Percentiles rank a stretch among this genome's conserved stretches.
These are phyloP conservation scores for Zostera marina DNA, from an alignment of 116 monocot species.

Conservation along the genomic window DNA sequence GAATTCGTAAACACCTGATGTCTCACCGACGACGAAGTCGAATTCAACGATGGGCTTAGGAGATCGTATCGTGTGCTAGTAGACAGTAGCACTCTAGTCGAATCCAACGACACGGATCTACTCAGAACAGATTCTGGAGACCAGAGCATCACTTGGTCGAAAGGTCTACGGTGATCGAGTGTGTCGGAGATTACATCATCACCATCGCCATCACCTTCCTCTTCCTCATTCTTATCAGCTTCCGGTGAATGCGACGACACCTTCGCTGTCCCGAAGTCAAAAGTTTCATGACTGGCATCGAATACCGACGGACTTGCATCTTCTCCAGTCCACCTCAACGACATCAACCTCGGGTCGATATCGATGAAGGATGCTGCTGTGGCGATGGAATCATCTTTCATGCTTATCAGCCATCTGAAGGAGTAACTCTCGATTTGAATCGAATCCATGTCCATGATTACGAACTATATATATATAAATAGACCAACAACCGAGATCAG, in stretches of 20 bases:
- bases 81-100: slow-evolving; percentile 17
- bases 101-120: slow-evolving; percentile 17
- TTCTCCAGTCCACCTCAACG: slow-evolving; percentile 6
- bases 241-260: slow-evolving; percentile 3
- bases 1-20: not conserved
- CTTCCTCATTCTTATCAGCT: no score
- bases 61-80: slow-evolving; percentile 7
- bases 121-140: slow-evolving; percentile 12
- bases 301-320: not conserved
- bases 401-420: slow-evolving; percentile 34
- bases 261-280: slow-evolving; percentile 16
- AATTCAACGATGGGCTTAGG: slow-evolving; percentile 1
- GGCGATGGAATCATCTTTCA: slow-evolving; percentile 15
- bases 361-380: slow-evolving; percentile 26
- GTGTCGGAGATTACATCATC: slow-evolving; percentile 25
- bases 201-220: slow-evolving; percentile 1
- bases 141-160: not conserved
- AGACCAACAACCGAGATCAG: no score
- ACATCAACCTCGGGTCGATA: slow-evolving; percentile 20
- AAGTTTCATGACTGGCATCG: not conserved
- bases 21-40: slow-evolving; percentile 15
- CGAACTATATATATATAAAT: not conserved
- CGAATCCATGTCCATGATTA: slow-evolving; percentile 14
- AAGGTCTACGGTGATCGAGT: not conserved
- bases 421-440: slow-evolving; percentile 43